phyloP scores from a whole-genome alignment of 177 flowering plant species.

The Vitis hybrid region DNA sequence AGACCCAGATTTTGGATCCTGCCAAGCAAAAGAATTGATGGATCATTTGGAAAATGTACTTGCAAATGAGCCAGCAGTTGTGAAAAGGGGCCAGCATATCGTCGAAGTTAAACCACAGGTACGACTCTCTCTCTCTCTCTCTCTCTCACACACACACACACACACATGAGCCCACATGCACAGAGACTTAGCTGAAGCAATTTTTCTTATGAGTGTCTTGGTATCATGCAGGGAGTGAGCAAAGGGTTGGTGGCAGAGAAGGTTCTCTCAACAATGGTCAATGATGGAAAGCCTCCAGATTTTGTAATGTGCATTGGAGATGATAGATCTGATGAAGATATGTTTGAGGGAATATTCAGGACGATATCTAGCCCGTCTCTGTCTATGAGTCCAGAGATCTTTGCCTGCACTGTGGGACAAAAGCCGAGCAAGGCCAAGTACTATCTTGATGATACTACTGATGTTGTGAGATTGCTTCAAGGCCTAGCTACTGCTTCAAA shows the following conservation, averaged over 20 bases:
- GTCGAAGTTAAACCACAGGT: constrained; percentile 87
- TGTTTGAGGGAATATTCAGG: constrained; percentile 66
- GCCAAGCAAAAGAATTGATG: constrained; percentile 68
- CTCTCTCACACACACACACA: too few species aligned
- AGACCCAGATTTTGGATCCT: constrained; percentile 74
- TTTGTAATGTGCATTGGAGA: constrained; percentile 79
- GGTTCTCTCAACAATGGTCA: constrained; percentile 45
- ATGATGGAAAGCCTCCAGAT: constrained; percentile 49
- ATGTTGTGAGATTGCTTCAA: constrained; percentile 55
- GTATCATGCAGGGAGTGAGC: constrained; percentile 57
- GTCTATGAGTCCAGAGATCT: constrained; percentile 55
- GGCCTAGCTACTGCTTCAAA: constrained; percentile 46
- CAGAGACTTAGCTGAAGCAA: not conserved
- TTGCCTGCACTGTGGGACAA: constrained; percentile 77
- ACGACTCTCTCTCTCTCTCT: not conserved
- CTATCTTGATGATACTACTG: constrained; percentile 60
- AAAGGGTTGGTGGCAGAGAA: constrained; percentile 70
- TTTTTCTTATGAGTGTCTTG: not conserved
- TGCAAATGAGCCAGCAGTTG: constrained; percentile 74
- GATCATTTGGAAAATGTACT: constrained; percentile 71
- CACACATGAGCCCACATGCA: too few species aligned
- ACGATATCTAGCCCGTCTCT: constrained; percentile 32
- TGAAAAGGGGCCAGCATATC: constrained; percentile 64
- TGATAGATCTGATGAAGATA: constrained; percentile 80
- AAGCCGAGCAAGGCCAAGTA: constrained; percentile 82